Base-by-base conservation (phyloP, 805 yeast genomes). In the Hanseniaspora singularis region DNA sequence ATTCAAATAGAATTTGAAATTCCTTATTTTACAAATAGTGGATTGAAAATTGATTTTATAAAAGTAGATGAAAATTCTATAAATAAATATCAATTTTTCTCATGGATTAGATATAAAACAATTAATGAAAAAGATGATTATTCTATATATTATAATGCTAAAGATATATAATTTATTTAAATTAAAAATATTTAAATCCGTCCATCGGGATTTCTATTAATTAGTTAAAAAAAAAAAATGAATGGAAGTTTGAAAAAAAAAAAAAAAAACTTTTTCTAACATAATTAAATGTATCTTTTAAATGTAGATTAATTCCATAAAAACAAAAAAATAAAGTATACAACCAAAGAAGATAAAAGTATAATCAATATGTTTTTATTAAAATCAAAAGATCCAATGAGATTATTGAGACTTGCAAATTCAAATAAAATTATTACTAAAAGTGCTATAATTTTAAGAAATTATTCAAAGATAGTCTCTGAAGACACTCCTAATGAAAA, bases 41-140 rank as follows among this genome's bases (percentile, higher is more conserved):
- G 86, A 0, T 61, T 82, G 31, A 76, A 75, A 53, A 70, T 82
- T 19, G 81, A 74, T 31, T 82, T 77, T 53, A 59, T 82, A 42
- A 76, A 78, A 51, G 79, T 82, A 14, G 73, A 72, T 20, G 94
- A 82, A 54, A 73, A 71, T 5, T 70, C 68, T 43, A 59, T 81
- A 56, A 66, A 72, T 44, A 40, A 47, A 27, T 78, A 78, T 53
- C 76, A 82, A 5, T 73, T 83, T 34, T 81, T 82, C 56, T 88
- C 92, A 0, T 82, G 94, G 94, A 80, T 82, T 1, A 67, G 81
- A 46, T 80, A 81, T 55, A 62, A 70, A 49, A 71, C 73, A 4
- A 51, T 60, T 31, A 72, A 66, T 53, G 68, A 30, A 15, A 22
- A 64, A 47, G 63, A 60, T 11, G 68, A 61, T 32, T 66, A 68